Conservation (phyloP, 768 basidiomycete genomes). For the Chalciporus chontae region DNA sequence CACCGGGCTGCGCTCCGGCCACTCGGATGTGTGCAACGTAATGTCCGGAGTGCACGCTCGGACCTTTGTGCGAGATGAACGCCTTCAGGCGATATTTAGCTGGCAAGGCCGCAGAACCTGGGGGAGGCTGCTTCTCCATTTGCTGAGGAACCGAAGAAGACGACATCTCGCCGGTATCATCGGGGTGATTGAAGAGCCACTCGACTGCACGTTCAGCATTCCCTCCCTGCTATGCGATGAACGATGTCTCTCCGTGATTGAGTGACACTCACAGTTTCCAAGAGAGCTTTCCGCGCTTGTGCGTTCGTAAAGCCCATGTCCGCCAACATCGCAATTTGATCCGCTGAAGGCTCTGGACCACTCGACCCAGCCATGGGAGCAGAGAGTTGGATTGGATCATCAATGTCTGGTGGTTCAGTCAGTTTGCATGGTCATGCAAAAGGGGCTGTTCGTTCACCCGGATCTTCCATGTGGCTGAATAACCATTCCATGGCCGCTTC, state of each 20-base stretch:
- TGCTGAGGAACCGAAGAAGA: slow-evolving; percentile 22
- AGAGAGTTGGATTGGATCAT: slow-evolving; percentile 57
- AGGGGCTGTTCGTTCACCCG: slow-evolving; percentile 46
- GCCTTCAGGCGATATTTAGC: slow-evolving; percentile 81
- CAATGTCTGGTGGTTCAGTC: slow-evolving; percentile 64
- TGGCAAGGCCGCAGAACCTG: slow-evolving; percentile 62
- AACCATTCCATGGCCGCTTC: slow-evolving; percentile 96
- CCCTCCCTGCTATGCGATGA: slow-evolving; percentile 46
- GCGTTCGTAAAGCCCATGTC: slow-evolving; percentile 91
- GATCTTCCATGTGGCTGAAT: slow-evolving; percentile 92
- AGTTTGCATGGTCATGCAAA: background rate
- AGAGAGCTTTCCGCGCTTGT: slow-evolving; percentile 84
- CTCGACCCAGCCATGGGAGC: slow-evolving; percentile 21
- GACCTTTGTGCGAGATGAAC: slow-evolving; percentile 97
- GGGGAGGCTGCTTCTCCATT: slow-evolving; percentile 25
- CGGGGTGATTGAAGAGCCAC: slow-evolving; percentile 94
- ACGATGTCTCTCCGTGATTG: background rate
- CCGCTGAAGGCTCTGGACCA: slow-evolving; percentile 57
- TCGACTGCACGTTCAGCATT: slow-evolving; percentile 86
- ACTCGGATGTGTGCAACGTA: slow-evolving; percentile 79
- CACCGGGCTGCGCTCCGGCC: slow-evolving; percentile 3
- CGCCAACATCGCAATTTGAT: slow-evolving; percentile 67
- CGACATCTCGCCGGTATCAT: slow-evolving; percentile 69
- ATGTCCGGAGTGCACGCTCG: slow-evolving; percentile 91
- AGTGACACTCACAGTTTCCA: slow-evolving; percentile 59